phyloP scores from a whole-genome alignment of 768 basidiomycete species.

The Exidia glandulosa region DNA sequence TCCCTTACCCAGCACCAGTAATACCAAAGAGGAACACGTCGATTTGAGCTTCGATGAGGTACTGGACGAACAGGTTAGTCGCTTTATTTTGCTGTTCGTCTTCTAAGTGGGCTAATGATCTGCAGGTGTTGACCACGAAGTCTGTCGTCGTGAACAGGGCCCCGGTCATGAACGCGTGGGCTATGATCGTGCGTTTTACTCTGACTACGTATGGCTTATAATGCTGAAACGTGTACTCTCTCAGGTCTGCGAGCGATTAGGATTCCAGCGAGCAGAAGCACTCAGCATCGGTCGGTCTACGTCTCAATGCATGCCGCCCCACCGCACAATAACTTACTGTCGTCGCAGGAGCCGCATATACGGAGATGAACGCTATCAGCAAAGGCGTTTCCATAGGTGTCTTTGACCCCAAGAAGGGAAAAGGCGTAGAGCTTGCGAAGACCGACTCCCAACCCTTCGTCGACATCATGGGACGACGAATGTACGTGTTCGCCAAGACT shows the following conservation, averaged over 20 bases:
- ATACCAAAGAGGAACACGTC: constrained; percentile 40
- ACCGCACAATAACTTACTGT: neutral
- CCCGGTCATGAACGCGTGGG: constrained; percentile 92
- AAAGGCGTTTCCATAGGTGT: constrained; percentile 82
- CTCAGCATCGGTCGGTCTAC: constrained; percentile 63
- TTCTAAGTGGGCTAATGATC: neutral
- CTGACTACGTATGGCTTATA: neutral
- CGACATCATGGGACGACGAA: constrained; percentile 65
- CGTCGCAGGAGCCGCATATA: constrained; percentile 72
- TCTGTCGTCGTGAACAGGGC: constrained; percentile 75
- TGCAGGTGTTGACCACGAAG: constrained; percentile 49
- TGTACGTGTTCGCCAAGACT: constrained; percentile 29
- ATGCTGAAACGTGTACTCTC: neutral
- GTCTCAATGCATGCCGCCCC: neutral
- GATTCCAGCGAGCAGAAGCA: constrained; percentile 82
- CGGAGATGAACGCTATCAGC: constrained; percentile 80
- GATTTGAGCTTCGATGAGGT: constrained; percentile 64
- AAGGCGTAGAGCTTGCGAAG: constrained; percentile 41
- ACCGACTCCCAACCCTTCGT: constrained; percentile 70
- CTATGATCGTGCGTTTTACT: constrained; percentile 37
- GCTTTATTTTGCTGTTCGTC: neutral
- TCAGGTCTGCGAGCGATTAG: constrained; percentile 61
- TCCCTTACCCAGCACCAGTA: constrained; percentile 40
- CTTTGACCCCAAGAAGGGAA: constrained; percentile 43
- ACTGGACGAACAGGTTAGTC: constrained; percentile 54